phyloP scores from a whole-genome alignment of 148 eudicot genomes.

The Hydrangea macrophylla region DNA sequence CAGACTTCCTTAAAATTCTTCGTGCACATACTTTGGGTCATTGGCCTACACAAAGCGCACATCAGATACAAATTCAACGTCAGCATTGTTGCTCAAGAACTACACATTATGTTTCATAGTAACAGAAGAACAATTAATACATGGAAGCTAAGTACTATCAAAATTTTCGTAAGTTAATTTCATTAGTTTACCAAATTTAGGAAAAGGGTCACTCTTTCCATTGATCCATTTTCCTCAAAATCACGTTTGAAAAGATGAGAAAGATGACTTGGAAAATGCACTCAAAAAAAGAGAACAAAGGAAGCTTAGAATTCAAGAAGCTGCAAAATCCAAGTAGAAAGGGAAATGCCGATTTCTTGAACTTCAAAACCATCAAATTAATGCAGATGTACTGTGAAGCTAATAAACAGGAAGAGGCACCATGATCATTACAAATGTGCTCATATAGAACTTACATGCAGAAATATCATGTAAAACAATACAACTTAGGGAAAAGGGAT shows the following conservation, averaged over 20 bases:
- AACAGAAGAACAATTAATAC: background rate
- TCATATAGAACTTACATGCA: no score
- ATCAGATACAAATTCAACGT: background rate
- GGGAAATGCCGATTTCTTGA: no score
- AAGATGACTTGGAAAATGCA: no score
- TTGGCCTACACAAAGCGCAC: slow-evolving; percentile 62
- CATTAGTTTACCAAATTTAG: slow-evolving; percentile 66
- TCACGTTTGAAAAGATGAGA: slow-evolving; percentile 99
- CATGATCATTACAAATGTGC: no score
- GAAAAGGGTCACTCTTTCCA: slow-evolving; percentile 99
- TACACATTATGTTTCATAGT: background rate
- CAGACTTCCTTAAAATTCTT: background rate
- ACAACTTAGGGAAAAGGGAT: no score
- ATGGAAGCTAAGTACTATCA: slow-evolving; percentile 1
- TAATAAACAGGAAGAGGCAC: no score
- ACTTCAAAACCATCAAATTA: no score
- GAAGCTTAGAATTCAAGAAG: no score
- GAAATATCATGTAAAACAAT: no score
- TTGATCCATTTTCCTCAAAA: slow-evolving; percentile 99
- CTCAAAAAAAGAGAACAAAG: no score
- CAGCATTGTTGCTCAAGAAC: background rate
- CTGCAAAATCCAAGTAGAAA: no score
- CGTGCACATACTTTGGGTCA: slow-evolving; percentile 50
- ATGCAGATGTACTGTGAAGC: no score
- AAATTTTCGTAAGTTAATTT: background rate